Conservation (phyloP, 352 stramenopile genomes). For the Nothophytophthora sp. region DNA sequence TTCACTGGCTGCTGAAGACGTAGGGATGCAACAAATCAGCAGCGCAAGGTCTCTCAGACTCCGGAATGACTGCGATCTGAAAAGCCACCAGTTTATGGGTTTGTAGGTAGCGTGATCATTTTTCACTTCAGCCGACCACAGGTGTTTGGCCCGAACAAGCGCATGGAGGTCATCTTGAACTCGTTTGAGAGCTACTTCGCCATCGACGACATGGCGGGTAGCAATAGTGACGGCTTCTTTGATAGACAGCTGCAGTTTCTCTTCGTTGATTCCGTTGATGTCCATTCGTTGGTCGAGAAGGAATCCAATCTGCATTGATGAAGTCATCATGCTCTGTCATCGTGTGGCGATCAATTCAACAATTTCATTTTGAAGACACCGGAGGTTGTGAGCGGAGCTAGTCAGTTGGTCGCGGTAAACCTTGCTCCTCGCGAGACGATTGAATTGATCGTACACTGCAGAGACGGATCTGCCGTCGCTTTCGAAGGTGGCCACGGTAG, state of each 20-base stretch:
- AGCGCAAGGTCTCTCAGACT: not conserved
- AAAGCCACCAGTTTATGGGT: not conserved
- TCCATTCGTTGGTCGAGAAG: not conserved
- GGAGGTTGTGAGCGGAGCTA: not conserved
- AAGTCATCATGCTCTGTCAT: not conserved
- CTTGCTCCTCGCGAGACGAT: not conserved
- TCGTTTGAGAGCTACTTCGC: not conserved
- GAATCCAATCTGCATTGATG: not conserved
- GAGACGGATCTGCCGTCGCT: slow-evolving; percentile 18
- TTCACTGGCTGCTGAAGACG: not conserved
- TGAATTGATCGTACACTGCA: slow-evolving; percentile 10
- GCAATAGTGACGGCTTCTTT: not conserved
- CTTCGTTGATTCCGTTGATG: not conserved
- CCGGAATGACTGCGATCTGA: not conserved
- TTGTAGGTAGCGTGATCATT: not conserved
- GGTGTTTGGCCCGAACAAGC: not conserved
- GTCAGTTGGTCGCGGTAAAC: not conserved
- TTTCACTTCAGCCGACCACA: not conserved
- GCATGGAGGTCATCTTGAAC: not conserved
- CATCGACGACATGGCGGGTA: not conserved
- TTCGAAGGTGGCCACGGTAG: slow-evolving; percentile 8
- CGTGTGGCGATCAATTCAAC: not conserved
- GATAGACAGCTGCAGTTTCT: not conserved
- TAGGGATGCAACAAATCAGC: not conserved
- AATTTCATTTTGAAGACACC: not conserved